Conservation (phyloP, 768 basidiomycete genomes). For the Amanita polypyramis region DNA sequence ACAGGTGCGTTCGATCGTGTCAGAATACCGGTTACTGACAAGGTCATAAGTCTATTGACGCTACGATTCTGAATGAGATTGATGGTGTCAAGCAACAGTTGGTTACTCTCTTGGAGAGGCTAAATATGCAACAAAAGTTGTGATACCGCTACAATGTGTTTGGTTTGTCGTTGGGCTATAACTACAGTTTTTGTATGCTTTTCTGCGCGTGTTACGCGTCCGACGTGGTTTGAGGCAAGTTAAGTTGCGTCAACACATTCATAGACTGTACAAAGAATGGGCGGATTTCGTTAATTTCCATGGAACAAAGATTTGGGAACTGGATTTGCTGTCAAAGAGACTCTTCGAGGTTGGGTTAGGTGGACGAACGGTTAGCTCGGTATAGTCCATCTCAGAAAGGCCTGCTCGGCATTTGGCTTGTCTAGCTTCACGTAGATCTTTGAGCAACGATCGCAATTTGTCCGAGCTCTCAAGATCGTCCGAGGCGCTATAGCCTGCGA, state of each 20-base stretch:
- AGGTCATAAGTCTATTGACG: conserved; percentile 52
- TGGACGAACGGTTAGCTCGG: conserved; percentile 61
- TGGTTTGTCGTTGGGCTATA: neutral
- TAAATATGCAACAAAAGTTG: conserved; percentile 17
- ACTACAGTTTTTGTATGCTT: neutral
- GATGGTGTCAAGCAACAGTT: conserved; percentile 40
- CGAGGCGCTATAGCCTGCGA: conserved; percentile 48
- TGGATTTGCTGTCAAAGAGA: conserved; percentile 18
- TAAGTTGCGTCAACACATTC: conserved; percentile 28
- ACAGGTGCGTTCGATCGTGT: conserved; percentile 37
- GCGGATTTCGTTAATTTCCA: conserved; percentile 92
- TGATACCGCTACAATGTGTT: conserved; percentile 4
- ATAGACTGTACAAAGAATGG: conserved; percentile 83
- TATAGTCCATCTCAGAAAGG: conserved; percentile 69
- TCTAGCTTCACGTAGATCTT: conserved; percentile 91
- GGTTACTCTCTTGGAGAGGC: conserved; percentile 24
- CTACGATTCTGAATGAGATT: conserved; percentile 56
- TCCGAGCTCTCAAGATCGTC: conserved; percentile 86
- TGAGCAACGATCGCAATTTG: conserved; percentile 72
- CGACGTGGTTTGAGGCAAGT: neutral
- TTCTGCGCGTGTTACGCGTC: neutral
- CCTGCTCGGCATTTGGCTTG: conserved; percentile 91
- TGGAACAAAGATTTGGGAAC: conserved; percentile 77
- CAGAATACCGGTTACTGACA: conserved; percentile 1
- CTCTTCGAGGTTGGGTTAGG: neutral